phyloP scores from a whole-genome alignment of 495 filamentous ascomycete genomes.

The Aspergillus steynii region DNA sequence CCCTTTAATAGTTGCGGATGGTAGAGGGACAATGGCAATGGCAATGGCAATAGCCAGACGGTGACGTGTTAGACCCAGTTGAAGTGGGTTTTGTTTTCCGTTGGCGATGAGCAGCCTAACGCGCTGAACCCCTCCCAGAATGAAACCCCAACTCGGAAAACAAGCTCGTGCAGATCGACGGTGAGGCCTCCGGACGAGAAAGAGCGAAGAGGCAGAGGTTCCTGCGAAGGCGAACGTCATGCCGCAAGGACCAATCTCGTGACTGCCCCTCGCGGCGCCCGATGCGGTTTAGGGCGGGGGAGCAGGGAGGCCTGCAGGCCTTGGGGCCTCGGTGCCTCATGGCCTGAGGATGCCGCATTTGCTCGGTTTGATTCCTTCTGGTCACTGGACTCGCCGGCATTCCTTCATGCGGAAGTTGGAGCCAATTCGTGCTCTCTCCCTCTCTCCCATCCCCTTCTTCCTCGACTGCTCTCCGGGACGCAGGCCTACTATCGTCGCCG shows the following conservation, averaged over 20 bases:
- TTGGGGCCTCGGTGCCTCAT: slow-evolving; percentile 6
- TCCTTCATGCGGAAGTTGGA: not conserved
- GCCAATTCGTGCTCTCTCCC: not conserved
- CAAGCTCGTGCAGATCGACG: not conserved
- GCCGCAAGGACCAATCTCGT: slow-evolving; percentile 17
- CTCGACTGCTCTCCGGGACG: no score
- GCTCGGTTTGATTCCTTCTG: not conserved
- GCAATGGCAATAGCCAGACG: slow-evolving; percentile 2
- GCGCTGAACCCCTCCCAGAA: not conserved
- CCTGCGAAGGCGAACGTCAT: not conserved
- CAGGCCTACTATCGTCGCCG: no score
- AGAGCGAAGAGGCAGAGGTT: not conserved
- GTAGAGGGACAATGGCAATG: not conserved
- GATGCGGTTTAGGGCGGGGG: slow-evolving; percentile 39
- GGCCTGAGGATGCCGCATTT: not conserved
- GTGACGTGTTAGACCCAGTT: slow-evolving; percentile 18
- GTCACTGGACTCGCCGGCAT: not conserved
- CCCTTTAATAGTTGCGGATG: not conserved
- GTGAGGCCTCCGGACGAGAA: not conserved
- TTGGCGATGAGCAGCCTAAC: slow-evolving; percentile 4
- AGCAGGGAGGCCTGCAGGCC: not conserved
- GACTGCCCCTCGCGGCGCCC: slow-evolving; percentile 28
- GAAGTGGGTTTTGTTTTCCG: slow-evolving; percentile 1
- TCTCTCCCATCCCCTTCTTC: not conserved
- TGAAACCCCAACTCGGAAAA: not conserved